Evolutionary conservation across 2,329 filamentous ascomycete species (phyloP).

Genomic region (Teratosphaeria viscida): DNA sequence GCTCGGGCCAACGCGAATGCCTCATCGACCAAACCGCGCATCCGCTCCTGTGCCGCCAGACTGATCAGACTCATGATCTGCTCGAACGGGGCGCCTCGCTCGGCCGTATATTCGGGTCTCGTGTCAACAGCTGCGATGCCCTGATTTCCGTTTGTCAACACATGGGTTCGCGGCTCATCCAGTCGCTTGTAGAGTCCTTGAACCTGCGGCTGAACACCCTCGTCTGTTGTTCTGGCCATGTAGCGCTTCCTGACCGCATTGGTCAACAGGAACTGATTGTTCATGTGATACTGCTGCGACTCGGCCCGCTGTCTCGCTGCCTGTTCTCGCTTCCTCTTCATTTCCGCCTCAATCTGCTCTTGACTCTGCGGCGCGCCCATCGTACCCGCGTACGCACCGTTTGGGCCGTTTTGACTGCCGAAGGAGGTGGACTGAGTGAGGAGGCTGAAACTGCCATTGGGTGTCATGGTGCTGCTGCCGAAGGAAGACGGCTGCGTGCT

Average conservation of each 20-base stretch:
- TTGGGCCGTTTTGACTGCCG: slow-evolving; percentile 22
- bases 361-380: slow-evolving; percentile 46
- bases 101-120: slow-evolving; percentile 43
- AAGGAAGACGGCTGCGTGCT: slow-evolving; percentile 34
- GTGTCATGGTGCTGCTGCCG: slow-evolving; percentile 34
- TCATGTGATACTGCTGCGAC: slow-evolving; percentile 57
- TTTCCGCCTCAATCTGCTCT: slow-evolving; percentile 54
- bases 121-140: slow-evolving; percentile 17
- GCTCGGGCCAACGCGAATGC: slow-evolving; percentile 59
- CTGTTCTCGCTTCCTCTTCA: slow-evolving; percentile 55
- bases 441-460: slow-evolving; percentile 37
- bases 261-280: slow-evolving; percentile 61
- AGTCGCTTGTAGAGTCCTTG: slow-evolving; percentile 39
- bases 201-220: slow-evolving; percentile 49
- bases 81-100: slow-evolving; percentile 59
- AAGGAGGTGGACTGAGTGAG: slow-evolving; percentile 33
- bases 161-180: slow-evolving; percentile 8
- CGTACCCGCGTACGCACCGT: slow-evolving; percentile 35
- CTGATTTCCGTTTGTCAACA: slow-evolving; percentile 19
- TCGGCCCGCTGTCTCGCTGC: slow-evolving; percentile 53
- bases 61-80: slow-evolving; percentile 78
- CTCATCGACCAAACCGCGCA: slow-evolving; percentile 69
- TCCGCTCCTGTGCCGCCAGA: slow-evolving; percentile 68
- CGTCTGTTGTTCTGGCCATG: slow-evolving; percentile 48
- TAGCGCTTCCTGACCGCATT: slow-evolving; percentile 45